Evolutionary conservation across 179 eudicot genomes (phyloP), one percentile per base, ranked within the genome.

Genomic region (Drosera spatulata): DNA sequence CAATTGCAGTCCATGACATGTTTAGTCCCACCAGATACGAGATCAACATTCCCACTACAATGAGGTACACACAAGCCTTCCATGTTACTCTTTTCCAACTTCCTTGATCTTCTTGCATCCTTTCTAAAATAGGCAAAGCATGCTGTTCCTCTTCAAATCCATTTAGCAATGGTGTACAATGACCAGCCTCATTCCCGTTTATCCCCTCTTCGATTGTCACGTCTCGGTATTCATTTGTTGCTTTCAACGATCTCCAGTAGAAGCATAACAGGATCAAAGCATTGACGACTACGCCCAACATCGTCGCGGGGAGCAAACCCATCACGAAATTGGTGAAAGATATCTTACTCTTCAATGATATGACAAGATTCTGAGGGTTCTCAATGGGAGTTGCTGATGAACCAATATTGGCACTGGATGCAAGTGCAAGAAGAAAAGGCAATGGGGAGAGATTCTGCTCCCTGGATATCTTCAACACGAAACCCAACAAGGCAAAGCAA

Each of bases 1-100:
- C 88, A 60, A 91, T 70, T 13, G 96, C 95, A 55, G 95, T 83
- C 96, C 96, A 91, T 4, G 98, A 91, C 98, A 91, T 91, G 65
- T 88, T 76, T 49, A 85, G 70, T 48, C 96, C 98, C 71, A 71
- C 50, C 4, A 91, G 74, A 75, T 88, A 70, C 45, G 95, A 77
- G 51, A 87, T 49, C 39, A 91, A 63, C 98, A 91, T 91, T 46
- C 98, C 96, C 41, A 76, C 3, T 12, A 95, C 88, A 50, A 91
- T 73, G 56, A 72, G 73, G 76, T 91, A 91, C 53, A 88, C 96
- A 70, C 87, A 67, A 12, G 71, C 58, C 75, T 91, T 91, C 96
- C 97, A 88, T 38, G 85, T 52, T 13, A 75, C 42, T 62, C 73
- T 75, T 70, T 45, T 45, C 53, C 53, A 50, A 4, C 4, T 6